Evolutionary conservation across 1,139 yeast genomes (phyloP).

Genomic region (Groenewaldozyma auringiensis): DNA sequence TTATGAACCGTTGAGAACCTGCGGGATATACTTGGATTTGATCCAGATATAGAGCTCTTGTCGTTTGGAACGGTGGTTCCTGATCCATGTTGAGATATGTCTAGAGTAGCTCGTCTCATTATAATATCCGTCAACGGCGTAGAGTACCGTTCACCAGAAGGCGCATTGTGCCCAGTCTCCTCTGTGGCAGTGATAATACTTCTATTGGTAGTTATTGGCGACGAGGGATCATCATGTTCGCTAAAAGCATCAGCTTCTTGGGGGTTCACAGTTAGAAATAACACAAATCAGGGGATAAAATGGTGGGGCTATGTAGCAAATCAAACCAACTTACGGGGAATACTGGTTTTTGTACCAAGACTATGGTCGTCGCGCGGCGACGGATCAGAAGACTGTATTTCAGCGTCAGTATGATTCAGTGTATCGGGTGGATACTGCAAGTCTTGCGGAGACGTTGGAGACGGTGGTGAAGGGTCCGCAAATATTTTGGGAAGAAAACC

Average conservation of each 20-base stretch:
- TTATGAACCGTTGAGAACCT: neutral
- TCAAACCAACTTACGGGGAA: neutral
- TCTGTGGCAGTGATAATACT: neutral
- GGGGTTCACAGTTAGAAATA: too few species aligned
- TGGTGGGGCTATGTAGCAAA: too few species aligned
- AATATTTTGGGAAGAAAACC: conserved; percentile 6
- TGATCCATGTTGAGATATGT: neutral
- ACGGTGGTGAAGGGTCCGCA: neutral
- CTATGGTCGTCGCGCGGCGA: neutral
- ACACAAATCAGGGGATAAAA: too few species aligned
- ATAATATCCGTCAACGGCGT: neutral
- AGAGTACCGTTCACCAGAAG: neutral
- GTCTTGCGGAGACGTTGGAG: neutral
- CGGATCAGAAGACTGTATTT: neutral
- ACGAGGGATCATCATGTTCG: neutral
- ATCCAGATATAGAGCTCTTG: neutral
- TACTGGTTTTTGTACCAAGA: neutral
- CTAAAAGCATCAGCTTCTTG: neutral
- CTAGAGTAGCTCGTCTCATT: neutral
- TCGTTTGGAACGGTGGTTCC: neutral
- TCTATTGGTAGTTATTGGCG: neutral
- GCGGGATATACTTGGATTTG: neutral
- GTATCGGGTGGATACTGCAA: neutral
- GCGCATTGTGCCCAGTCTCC: conserved; percentile 3
- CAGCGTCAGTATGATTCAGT: neutral